phyloP scores from a whole-genome alignment of 306 rosid species.

The Cucumis cinereus region DNA sequence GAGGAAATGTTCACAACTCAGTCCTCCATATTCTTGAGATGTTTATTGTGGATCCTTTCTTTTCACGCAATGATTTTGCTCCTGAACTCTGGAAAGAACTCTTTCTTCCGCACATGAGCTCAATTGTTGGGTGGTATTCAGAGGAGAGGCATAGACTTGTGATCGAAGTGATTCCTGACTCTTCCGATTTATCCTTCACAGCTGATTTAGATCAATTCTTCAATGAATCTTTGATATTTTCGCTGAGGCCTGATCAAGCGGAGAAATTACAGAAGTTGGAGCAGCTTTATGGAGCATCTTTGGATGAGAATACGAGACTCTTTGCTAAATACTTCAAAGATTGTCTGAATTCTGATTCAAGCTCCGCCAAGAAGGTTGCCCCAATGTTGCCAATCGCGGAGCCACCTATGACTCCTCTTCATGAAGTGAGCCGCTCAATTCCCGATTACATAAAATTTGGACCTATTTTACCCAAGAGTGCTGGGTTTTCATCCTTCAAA shows the following conservation, averaged over 20 bases:
- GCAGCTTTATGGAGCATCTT: conserved; percentile 64
- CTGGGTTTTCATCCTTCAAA: conserved; percentile 52
- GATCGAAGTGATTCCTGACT: conserved; percentile 73
- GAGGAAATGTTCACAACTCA: conserved; percentile 42
- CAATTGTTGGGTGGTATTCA: conserved; percentile 88
- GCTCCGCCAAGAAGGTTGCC: conserved; percentile 42
- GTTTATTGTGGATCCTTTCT: conserved; percentile 74
- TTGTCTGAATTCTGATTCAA: conserved; percentile 49
- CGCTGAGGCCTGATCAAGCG: conserved; percentile 66
- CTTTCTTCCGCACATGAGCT: conserved; percentile 80
- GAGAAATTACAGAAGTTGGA: conserved; percentile 68
- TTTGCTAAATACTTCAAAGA: conserved; percentile 78
- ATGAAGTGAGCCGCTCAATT: conserved; percentile 67
- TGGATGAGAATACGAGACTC: conserved; percentile 61
- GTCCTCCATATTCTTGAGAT: conserved; percentile 64
- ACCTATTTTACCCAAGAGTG: conserved; percentile 86
- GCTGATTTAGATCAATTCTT: conserved; percentile 63
- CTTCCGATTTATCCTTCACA: conserved; percentile 60
- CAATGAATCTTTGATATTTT: conserved; percentile 55
- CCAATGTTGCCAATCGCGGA: conserved; percentile 94
- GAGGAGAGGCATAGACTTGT: conserved; percentile 74
- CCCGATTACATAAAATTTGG: conserved; percentile 89
- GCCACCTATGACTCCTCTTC: conserved; percentile 94
- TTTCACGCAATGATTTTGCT: conserved; percentile 73
- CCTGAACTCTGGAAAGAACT: conserved; percentile 77